Evolutionary conservation across 2,329 filamentous ascomycete species (phyloP), one percentile per base, ranked within the genome.

Genomic region (Madurella fahalii): DNA sequence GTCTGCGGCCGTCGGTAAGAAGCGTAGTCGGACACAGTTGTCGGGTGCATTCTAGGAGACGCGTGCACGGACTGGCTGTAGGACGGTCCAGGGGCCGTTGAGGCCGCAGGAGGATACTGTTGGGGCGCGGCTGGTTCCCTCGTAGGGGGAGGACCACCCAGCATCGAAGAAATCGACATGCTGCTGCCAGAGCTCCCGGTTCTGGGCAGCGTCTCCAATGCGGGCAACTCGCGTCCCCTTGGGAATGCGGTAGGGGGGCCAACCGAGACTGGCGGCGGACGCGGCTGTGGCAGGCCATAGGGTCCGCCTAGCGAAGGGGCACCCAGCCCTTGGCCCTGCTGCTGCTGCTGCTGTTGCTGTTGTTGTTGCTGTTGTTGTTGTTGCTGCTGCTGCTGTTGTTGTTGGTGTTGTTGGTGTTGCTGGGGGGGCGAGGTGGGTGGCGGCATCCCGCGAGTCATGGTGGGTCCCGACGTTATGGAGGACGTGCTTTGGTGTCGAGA

Each of bases 1-100:
- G 87, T 90, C 54, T 88, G 84, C 2, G 87, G 87, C 57, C 86
- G 78, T 58, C 85, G 78, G 67, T 81, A 86, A 5, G 79, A 77
- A 49, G 73, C 74, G 57, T 87, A 86, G 16, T 88, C 85, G 57
- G 81, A 70, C 0, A 76, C 73, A 0, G 77, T 74, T 2, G 77
- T 71, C 25, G 77, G 75, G 54, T 77, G 77, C 73, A 83, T 77
- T 40, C 78, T 72, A 3, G 81, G 81, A 13, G 81, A 84, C 2
- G 77, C 78, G 56, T 83, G 80, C 2, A 82, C 67, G 1, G 78
- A 65, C 15, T 74, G 67, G 45, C 74, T 72, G 64, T 77, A 83
- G 12, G 71, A 67, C 1, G 78, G 71, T 1, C 71, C 77, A 2
- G 77, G 71, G 7, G 54, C 63, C 12, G 69, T 42, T 61, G 74